Evolutionary conservation across 192 early-diverging fungal species (phyloP).

Genomic region (Pecoramyces ruminantium): DNA sequence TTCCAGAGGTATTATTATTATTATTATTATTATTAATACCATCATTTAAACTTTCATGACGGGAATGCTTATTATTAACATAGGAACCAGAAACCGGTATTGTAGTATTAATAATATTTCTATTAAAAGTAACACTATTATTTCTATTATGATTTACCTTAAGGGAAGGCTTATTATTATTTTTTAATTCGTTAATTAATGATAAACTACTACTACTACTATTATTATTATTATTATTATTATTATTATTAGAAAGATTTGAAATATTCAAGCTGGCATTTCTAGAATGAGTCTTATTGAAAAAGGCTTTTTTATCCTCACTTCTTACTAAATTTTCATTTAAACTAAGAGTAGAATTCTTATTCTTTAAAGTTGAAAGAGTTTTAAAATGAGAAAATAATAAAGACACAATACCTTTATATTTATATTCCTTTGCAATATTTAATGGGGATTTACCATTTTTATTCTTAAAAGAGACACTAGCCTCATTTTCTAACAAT

Average conservation of each 20-base stretch:
- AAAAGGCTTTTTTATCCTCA: not conserved
- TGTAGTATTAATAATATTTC: no score
- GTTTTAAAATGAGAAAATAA: not conserved
- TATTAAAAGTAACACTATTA: not conserved
- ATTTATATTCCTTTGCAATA: not conserved
- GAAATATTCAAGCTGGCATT: not conserved
- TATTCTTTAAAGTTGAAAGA: not conserved
- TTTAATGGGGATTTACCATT: not conserved
- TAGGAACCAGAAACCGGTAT: not conserved
- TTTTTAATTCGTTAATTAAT: not conserved
- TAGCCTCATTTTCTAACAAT: not conserved
- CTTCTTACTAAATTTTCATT: not conserved
- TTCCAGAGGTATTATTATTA: no score
- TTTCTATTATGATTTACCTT: not conserved
- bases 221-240: no score
- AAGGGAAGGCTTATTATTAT: not conserved
- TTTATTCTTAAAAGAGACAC: not conserved
- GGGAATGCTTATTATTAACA: not conserved
- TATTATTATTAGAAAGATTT: no score
- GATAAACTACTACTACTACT: not conserved
- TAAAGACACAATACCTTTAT: not conserved
- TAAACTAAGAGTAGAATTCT: not conserved
- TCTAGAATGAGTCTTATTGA: not conserved
- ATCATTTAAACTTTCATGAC: not conserved
- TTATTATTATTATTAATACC: no score